Evolutionary conservation across 768 basidiomycete species (phyloP).

Genomic region (Russula compacta): DNA sequence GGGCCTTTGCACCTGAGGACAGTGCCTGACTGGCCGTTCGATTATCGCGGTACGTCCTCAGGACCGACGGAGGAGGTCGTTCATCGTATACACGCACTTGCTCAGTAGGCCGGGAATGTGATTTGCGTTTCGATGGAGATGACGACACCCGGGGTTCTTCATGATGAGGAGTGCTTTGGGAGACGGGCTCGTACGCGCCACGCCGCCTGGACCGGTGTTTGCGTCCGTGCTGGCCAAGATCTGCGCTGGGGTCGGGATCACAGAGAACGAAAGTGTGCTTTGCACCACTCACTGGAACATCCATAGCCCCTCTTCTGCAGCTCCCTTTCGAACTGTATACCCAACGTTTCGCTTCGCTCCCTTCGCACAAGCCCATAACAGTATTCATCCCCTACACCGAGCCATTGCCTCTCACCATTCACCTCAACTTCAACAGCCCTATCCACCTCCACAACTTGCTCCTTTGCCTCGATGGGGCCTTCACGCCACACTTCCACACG

Average conservation of each 20-base stretch:
- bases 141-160: slow-evolving; percentile 13
- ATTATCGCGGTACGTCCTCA: slow-evolving; percentile 25
- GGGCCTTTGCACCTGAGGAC: background rate
- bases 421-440: slow-evolving; percentile 23
- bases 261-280: background rate
- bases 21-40: background rate
- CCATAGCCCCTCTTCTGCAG: slow-evolving; percentile 31
- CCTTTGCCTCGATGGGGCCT: slow-evolving; percentile 1
- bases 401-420: slow-evolving; percentile 43
- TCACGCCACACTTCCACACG: slow-evolving; percentile 19
- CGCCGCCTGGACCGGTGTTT: slow-evolving; percentile 19
- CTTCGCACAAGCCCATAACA: slow-evolving; percentile 34
- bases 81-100: slow-evolving; percentile 28
- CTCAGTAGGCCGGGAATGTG: slow-evolving; percentile 15
- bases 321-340: slow-evolving; percentile 45
- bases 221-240: background rate
- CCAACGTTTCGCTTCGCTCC: slow-evolving; percentile 47
- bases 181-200: slow-evolving; percentile 15
- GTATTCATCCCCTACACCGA: slow-evolving; percentile 39
- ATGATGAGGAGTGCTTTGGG: slow-evolving; percentile 13
- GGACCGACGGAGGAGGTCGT: slow-evolving; percentile 33
- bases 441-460: slow-evolving; percentile 1
- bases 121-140: slow-evolving; percentile 17
- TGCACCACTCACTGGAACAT: slow-evolving; percentile 4
- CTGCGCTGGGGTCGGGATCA: background rate